Evolutionary conservation across 1,284 basidiomycete species (phyloP), one percentile per base, ranked within the genome.

Genomic region (Ganoderma boninense): DNA sequence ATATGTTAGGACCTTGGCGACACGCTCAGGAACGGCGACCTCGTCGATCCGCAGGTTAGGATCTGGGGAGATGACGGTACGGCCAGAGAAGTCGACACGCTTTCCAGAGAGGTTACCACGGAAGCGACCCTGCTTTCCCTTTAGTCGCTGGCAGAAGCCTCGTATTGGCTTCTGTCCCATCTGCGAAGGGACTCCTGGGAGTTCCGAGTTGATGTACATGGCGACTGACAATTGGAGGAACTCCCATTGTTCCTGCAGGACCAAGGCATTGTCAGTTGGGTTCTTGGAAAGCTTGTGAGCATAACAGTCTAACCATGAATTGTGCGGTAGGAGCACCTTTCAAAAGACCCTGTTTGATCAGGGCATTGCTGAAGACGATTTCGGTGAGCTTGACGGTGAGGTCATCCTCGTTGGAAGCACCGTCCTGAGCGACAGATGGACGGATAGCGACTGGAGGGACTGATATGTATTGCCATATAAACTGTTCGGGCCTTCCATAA

Each of bases 61-160:
- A 81, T 99, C 98, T 0, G 98, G 98, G 2, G 96, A 97, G 79
- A 99, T 99, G 82, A 99, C 98, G 6, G 98, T 99, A 77, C 98
- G 93, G 20, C 93, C 98, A 1, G 97, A 99, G 80, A 99, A 99
- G 82, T 99, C 98, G 76, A 99, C 98, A 82, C 98, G 96, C 82
- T 99, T 99, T 72, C 98, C 98, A 0, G 97, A 99, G 23, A 99
- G 87, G 80, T 99, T 99, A 40, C 98, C 98, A 81, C 98, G 90
- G 85, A 99, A 99, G 69, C 98, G 96, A 78, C 98, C 98, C 82
- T 99, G 97, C 81, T 99, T 99, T 59, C 98, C 98, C 84, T 99
- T 99, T 69, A 99, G 86, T 23, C 98, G 94, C 80, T 99, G 98
- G 64, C 98, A 98, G 79, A 99, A 98, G 18, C 98, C 98, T 70